Base-by-base conservation (phyloP, 2,329 filamentous ascomycete species). In the Myriosclerotinia scirpicola region DNA sequence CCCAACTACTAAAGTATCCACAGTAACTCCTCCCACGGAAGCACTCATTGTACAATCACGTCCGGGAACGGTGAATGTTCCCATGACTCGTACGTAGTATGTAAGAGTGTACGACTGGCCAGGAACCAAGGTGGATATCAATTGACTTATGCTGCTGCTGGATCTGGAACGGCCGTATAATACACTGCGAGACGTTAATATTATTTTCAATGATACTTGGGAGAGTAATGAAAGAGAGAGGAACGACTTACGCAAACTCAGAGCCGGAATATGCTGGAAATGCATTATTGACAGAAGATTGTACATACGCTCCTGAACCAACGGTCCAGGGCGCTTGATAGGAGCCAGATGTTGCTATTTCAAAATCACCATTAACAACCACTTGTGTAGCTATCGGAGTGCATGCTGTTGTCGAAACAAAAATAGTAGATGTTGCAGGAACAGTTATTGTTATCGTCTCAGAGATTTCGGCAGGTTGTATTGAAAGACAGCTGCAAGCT, bases 401-500 rank as follows among this genome's bases (percentile, higher is more conserved):
- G 44, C 34, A 52, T 5, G 42, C 17, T n/a, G 44, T 52, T 6
- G 58, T 61, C 1, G 58, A 61, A n/a, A 50, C 36, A 50, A 61
- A 34, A 17, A 61, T 38, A 2, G n/a, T 20, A 0, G 46, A 52
- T 36, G 34, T 52, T 54, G 38, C 12, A 1, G 30, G 58, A 9
- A 50, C 58, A 12, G 44, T 52, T 61, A 50, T 36, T 36, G 34
- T 52, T n/a, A n/a, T 38, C 22, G 58, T 61, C 20, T 22, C 44
- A 17, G 58, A 50, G 6, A 52, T 61, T 36, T 36, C 58, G n/a
- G n/a, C 46, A 22, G 46, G 26, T 52, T 48, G 58, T 1, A 61
- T 61, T 2, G 46, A 61, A 5, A 61, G 30, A 26, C 58, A 61
- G 34, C 44, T 61, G 14, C 58, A 61, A 30, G 58, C 58, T 22